Conservation (phyloP, 441 rosid species). For the Arabidopsis hybrid region DNA sequence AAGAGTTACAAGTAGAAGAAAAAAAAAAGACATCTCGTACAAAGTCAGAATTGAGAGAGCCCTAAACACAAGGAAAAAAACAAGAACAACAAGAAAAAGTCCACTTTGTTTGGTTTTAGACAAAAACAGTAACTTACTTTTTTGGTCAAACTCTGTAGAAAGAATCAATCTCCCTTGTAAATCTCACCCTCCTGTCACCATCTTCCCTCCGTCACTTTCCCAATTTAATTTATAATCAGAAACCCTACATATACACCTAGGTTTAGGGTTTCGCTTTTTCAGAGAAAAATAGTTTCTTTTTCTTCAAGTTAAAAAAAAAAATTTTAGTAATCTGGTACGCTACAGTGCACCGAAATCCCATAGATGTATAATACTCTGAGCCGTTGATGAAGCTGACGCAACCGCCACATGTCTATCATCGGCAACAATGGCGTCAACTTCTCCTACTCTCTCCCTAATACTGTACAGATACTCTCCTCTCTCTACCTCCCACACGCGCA, state of each 20-base stretch:
- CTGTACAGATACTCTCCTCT: slow-evolving; percentile 54
- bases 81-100: slow-evolving; percentile 25
- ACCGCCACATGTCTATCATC: slow-evolving; percentile 85
- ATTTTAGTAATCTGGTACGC: slow-evolving; percentile 22
- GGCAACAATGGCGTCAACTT: slow-evolving; percentile 62
- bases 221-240: slow-evolving; percentile 35
- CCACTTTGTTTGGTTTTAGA: slow-evolving; percentile 42
- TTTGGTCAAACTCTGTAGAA: slow-evolving; percentile 45
- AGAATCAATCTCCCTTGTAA: slow-evolving; percentile 43
- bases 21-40: slow-evolving; percentile 27
- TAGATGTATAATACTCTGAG: slow-evolving; percentile 59
- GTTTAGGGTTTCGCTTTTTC: slow-evolving; percentile 43
- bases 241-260: slow-evolving; percentile 46
- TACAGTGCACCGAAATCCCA: slow-evolving; percentile 88
- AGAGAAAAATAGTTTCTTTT: background rate
- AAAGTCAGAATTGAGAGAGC: slow-evolving; percentile 29
- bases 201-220: slow-evolving; percentile 42
- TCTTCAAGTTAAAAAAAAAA: background rate
- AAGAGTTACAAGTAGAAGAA: slow-evolving; percentile 6
- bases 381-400: slow-evolving; percentile 42
- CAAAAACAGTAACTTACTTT: slow-evolving; percentile 44
- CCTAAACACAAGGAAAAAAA: slow-evolving; percentile 4
- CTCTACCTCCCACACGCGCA: slow-evolving; percentile 72
- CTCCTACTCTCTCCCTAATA: slow-evolving; percentile 62
- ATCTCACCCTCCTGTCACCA: slow-evolving; percentile 44